phyloP scores from a whole-genome alignment of 305 asterid species.

The Fraxinus latifolia region DNA sequence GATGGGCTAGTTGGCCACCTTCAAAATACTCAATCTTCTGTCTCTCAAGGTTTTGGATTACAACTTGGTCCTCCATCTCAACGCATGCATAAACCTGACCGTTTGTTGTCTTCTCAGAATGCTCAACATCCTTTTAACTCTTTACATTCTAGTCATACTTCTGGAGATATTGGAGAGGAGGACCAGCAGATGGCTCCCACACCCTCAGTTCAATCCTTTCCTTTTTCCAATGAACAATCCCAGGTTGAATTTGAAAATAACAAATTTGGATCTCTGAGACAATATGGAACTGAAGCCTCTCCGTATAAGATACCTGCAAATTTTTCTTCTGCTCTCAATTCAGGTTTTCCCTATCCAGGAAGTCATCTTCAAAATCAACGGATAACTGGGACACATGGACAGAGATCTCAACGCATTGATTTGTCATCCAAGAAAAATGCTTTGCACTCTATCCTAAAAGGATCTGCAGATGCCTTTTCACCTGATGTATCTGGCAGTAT shows the following conservation, averaged over 20 bases:
- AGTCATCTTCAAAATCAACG: constrained; percentile 48
- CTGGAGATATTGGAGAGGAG: constrained; percentile 39
- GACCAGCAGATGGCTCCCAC: constrained; percentile 34
- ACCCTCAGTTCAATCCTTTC: constrained; percentile 46
- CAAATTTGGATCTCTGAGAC: constrained; percentile 35
- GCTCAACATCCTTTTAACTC: constrained; percentile 29
- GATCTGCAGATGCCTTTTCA: constrained; percentile 37
- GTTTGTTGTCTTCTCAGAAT: constrained; percentile 41
- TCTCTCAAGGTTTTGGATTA: constrained; percentile 75
- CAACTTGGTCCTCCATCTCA: constrained; percentile 93
- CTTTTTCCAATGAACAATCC: constrained; percentile 37
- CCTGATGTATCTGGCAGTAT: constrained; percentile 39
- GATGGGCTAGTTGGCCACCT: constrained; percentile 50
- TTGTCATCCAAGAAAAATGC: constrained; percentile 29
- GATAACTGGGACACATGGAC: constrained; percentile 39
- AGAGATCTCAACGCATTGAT: constrained; percentile 30
- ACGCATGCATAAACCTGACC: constrained; percentile 34
- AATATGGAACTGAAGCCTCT: constrained; percentile 29
- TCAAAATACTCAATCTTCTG: constrained; percentile 48
- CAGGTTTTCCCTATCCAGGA: constrained; percentile 42
- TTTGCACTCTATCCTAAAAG: constrained; percentile 38
- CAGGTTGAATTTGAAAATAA: constrained; percentile 36
- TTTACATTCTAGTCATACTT: constrained; percentile 28
- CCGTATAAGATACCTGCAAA: constrained; percentile 39
- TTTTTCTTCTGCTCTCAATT: constrained; percentile 37